phyloP scores from a whole-genome alignment of 2,329 filamentous ascomycete genomes.

The Fusarium albosuccineum region DNA sequence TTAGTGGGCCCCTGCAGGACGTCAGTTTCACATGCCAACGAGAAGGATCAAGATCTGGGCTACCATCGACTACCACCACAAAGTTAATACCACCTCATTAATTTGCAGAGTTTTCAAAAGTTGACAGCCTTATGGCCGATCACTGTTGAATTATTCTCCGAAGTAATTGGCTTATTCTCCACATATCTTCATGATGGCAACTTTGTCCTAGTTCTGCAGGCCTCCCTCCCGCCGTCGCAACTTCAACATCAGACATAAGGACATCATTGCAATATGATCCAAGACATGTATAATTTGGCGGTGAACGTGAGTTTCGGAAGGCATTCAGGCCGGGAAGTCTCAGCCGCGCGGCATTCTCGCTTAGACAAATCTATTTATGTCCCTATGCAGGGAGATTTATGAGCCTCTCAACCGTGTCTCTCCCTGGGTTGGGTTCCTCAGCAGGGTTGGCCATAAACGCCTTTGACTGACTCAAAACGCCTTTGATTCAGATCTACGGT shows the following conservation, averaged over 20 bases:
- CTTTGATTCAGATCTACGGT: neutral
- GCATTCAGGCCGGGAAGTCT: neutral
- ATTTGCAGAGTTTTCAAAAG: too few relatives aligned
- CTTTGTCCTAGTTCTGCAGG: too few relatives aligned
- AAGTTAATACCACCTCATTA: neutral
- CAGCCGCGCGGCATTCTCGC: neutral
- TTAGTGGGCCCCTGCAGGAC: conserved; percentile 30
- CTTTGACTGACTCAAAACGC: neutral
- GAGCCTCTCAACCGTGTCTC: neutral
- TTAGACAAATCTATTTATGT: neutral
- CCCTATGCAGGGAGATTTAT: neutral
- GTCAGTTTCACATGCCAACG: conserved; percentile 40
- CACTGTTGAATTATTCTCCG: too few relatives aligned
- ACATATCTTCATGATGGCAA: too few relatives aligned
- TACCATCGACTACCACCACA: neutral
- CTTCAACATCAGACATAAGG: neutral
- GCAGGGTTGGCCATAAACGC: neutral
- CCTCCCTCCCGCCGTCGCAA: neutral
- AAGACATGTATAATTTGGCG: neutral
- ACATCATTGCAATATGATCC: neutral
- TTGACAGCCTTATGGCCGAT: too few relatives aligned
- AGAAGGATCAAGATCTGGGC: conserved; percentile 3
- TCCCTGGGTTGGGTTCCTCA: neutral
- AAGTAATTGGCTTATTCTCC: too few relatives aligned
- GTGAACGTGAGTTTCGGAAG: neutral